Base-by-base conservation (phyloP, 495 filamentous ascomycete genomes). In the Tuber calosporum region DNA sequence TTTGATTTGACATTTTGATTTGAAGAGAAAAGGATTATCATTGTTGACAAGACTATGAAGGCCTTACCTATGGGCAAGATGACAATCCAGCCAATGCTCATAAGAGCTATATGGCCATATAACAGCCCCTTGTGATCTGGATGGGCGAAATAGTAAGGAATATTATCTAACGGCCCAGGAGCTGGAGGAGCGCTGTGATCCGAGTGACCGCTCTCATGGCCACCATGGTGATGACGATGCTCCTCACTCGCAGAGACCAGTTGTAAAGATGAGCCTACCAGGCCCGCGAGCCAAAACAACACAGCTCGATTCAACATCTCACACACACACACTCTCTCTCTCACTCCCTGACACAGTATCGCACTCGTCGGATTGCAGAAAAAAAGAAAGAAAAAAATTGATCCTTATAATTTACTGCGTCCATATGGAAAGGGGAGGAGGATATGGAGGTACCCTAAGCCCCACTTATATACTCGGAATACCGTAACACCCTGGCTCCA, bases 41-140 rank as follows among this genome's bases (percentile, higher is more conserved):
- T 15, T 30, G 53, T 30, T 58, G 17, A 58, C 1, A n/a, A 62
- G 26, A 34, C 26, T 30, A 34, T 34, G 53, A 62, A 30, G 41
- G 43, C 82, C 89, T 82, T 85, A 96, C 93, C 89, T 79, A 90
- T 83, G 41, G 95, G 94, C 69, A 99, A 86, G 69, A 97, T 79
- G 68, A 97, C 88, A 68, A 93, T 86, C 95, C 95, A 99, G 20
- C 86, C 88, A 26, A 92, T 43, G 22, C 90, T 84, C 92, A 97
- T 96, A 58, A 96, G 84, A 4, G 82, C 84, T 66, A 97, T 93
- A 81, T 99, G 95, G 41, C 86, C 88, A 67, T 91, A 84, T 79
- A 99, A 91, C 70, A 89, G 84, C 9, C 86, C 85, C 42, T 85
- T 85, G 79, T 92, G 87, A 45, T 91, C 89, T 6, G 85, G 82